Conservation (phyloP, 75 land plant species). For the Sequoiadendron giganteum region DNA sequence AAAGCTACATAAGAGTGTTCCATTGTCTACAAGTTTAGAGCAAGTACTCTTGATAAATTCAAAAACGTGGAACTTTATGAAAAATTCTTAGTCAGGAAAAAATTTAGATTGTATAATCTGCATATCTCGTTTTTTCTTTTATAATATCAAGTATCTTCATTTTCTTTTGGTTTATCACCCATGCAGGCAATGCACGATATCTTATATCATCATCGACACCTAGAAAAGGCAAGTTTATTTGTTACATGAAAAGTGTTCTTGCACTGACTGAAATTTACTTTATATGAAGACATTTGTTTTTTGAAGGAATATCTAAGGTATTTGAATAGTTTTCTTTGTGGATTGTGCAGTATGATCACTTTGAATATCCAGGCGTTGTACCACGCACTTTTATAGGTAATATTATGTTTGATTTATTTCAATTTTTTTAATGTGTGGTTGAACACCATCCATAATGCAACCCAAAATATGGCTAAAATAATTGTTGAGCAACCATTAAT, state of each 20-base stretch:
- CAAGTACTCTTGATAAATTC: neutral
- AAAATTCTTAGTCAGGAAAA: neutral
- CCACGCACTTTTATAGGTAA: slow-evolving; percentile 95
- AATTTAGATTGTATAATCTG: neutral
- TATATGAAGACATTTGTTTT: neutral
- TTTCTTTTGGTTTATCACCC: slow-evolving; percentile 5
- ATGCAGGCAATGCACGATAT: slow-evolving; percentile 96
- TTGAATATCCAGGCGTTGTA: slow-evolving; percentile 98
- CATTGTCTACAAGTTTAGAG: neutral
- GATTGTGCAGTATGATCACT: slow-evolving; percentile 84
- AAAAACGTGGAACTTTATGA: neutral
- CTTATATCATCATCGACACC: slow-evolving; percentile 68
- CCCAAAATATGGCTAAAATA: neutral
- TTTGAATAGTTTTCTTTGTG: neutral
- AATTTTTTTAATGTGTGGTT: neutral
- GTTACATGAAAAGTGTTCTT: slow-evolving; percentile 3
- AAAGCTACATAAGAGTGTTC: neutral
- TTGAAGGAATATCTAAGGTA: neutral
- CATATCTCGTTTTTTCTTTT: neutral
- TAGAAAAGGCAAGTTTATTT: slow-evolving; percentile 63
- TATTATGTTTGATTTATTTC: neutral
- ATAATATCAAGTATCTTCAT: neutral
- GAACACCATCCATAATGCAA: neutral
- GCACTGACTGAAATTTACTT: neutral
- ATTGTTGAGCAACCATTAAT: neutral